Evolutionary conservation across 345 rosid genomes (phyloP), one percentile per base, ranked within the genome.

Genomic region (Populus alba): DNA sequence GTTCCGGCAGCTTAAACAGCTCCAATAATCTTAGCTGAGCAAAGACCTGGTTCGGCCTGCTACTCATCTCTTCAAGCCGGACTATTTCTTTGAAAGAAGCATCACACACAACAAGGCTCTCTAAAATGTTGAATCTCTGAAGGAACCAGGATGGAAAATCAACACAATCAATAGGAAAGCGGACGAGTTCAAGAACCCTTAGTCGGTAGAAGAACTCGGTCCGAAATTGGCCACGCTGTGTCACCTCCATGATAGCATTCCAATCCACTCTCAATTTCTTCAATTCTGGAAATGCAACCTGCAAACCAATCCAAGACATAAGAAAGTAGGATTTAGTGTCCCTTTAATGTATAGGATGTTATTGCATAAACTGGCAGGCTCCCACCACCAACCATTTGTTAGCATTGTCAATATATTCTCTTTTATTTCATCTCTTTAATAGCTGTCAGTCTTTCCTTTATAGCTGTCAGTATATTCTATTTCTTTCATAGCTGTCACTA

Each of bases 221-320:
- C 27, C 8, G 43, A 41, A n/a, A 15, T 1, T 68, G 25, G 20
- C 39, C 25, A 38, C 1, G 23, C 16, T 22, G 33, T 22, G 38
- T 13, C 2, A 25, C 59, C 23, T 29, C 47, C 17, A 55, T 17
- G 1, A 12, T 20, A 18, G 57, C 47, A 39, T 59, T 15, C 74
- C 79, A 70, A 25, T 70, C 79, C 17, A 77, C 22, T 43, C 67
- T 59, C 31, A 77, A 17, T 5, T 27, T 45, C 41, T 69, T 51
- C 38, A 77, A 13, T 18, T 10, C 20, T 16, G 61, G 74, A 51
- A 70, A 37, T 77, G 67, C 25, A 70, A 57, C 66, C 79, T 77
- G 15, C 15, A 2, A 69, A 18, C 9, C 71, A 13, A 47, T 18
- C 68, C 17, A 74, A 9, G 7, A 39, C 31, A 43, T 33, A 33